Percentiles rank a stretch among this genome's conserved stretches.
These are phyloP conservation scores for Cyberlindnera amylophila DNA, from an alignment of 805 yeast genomes.

Conservation along the genomic window DNA sequence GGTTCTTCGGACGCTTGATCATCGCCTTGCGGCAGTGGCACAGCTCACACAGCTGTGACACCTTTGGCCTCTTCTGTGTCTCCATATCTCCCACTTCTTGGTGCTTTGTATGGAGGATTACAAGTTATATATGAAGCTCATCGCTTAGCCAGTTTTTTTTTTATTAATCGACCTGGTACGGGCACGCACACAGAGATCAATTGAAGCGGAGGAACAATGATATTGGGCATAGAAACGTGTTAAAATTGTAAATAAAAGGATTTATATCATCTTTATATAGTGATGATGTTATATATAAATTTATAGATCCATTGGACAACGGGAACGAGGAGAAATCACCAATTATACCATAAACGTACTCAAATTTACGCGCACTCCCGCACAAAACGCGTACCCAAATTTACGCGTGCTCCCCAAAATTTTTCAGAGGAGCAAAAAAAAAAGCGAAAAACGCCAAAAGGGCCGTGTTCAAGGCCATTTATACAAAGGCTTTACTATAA, in stretches of 20 bases:
- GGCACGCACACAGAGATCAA: too few relatives aligned
- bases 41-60: slow-evolving; percentile 66
- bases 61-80: slow-evolving; percentile 25
- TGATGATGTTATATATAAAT: too few relatives aligned
- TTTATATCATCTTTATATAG: too few relatives aligned
- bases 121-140: too few relatives aligned
- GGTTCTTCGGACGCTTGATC: slow-evolving; percentile 87
- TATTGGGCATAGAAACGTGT: too few relatives aligned
- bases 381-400: slow-evolving; percentile 7
- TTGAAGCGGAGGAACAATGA: too few relatives aligned
- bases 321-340: background rate
- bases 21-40: slow-evolving; percentile 82
- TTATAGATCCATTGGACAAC: too few relatives aligned
- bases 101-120: background rate
- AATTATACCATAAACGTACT: slow-evolving; percentile 4
- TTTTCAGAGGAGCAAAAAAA: slow-evolving; percentile 18
- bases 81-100: too few relatives aligned
- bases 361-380: slow-evolving; percentile 15
- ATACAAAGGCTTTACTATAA: too few relatives aligned
- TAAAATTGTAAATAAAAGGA: too few relatives aligned
- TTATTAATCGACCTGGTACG: too few relatives aligned
- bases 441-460: slow-evolving; percentile 19
- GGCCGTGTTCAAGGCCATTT: background rate
- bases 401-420: slow-evolving; percentile 19
- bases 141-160: too few relatives aligned